Conservation (phyloP, 2,329 filamentous ascomycete genomes). For the Exophiala oligosperma region DNA sequence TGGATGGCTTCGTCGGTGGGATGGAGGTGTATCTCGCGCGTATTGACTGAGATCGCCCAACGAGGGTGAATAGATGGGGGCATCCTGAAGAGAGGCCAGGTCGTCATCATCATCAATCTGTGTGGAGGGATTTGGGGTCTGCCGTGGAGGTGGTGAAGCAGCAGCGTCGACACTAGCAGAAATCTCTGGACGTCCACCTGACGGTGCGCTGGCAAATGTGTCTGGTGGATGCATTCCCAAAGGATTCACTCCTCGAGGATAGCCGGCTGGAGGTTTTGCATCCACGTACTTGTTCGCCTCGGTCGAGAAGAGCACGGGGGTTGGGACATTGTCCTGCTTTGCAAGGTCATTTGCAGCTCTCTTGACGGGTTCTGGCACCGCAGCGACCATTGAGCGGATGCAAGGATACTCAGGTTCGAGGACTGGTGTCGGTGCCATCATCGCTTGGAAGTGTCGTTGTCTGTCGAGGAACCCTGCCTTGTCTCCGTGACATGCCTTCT, state of each 20-base stretch:
- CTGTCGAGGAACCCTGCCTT: neutral
- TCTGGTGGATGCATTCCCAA: conserved; percentile 25
- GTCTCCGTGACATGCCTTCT: conserved; percentile 8
- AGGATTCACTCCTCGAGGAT: conserved; percentile 21
- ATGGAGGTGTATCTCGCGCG: conserved; percentile 22
- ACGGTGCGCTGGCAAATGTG: conserved; percentile 16
- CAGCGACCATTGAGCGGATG: no score
- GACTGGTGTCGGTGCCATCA: neutral
- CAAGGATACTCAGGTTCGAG: no score
- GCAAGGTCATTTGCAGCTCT: neutral
- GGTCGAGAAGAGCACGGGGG: conserved; percentile 19
- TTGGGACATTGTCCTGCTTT: neutral
- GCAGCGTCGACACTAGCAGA: neutral
- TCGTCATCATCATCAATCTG: conserved; percentile 20
- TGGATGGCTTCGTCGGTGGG: neutral
- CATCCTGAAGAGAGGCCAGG: conserved; percentile 19
- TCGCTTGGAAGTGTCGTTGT: conserved; percentile 2
- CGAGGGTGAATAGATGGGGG: conserved; percentile 29
- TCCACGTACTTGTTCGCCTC: conserved; percentile 20
- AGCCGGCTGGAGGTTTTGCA: conserved; percentile 6
- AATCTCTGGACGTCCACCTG: neutral
- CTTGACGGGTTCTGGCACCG: neutral
- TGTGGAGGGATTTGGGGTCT: neutral
- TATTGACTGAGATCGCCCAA: conserved; percentile 28
- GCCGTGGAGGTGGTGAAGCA: neutral